Base-by-base conservation (phyloP, 2,329 filamentous ascomycete species). In the Xylariaceae sp. region DNA sequence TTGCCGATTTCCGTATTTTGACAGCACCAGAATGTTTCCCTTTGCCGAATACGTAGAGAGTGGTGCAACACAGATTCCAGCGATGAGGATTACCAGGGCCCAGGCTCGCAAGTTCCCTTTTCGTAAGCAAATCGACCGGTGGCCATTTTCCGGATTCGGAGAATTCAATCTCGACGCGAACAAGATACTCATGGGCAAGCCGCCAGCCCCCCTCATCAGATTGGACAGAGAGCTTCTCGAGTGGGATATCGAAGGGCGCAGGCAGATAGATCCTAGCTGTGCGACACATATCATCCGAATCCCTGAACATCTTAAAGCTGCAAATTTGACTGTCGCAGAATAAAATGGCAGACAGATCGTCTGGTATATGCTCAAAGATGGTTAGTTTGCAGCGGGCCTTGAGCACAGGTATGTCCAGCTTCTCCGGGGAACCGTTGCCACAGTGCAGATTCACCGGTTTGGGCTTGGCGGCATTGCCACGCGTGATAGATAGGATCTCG, bases 251-350 rank as follows among this genome's bases (percentile, higher is more conserved):
- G 54, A 83, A 83, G 1, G 80, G 77, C 18, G 68, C 66, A 31
- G 72, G 70, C 43, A 80, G 61, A 56, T 76, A 73, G 22, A 83
- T 69, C 43, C 76, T 73, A 12, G 77, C 75, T 51, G 79, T 73
- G 31, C 70, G 72, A 42, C 75, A 71, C 45, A 73, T 71, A 28
- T 73, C 75, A 46, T 73, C 69, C 2, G 75, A 68, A 36, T 78
- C 77, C 57, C 76, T 75, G 60, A 75, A 78, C 3, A 78, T 70
- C 47, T 72, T 75, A 55, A 84, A 68, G 41, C 74, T 74, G 67
- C 80, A 83, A 9, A 76, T 66, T 60, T 83, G 78, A 55, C 75
- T 81, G 60, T 80, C 75, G 56, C 78, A 79, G 60, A 81, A 73
- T 51, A 83, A 64, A 6, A 80, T 68, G 47, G 74, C 70, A 28